Evolutionary conservation across 2,329 filamentous ascomycete species (phyloP).

Genomic region (Arachnomyces sp.): DNA sequence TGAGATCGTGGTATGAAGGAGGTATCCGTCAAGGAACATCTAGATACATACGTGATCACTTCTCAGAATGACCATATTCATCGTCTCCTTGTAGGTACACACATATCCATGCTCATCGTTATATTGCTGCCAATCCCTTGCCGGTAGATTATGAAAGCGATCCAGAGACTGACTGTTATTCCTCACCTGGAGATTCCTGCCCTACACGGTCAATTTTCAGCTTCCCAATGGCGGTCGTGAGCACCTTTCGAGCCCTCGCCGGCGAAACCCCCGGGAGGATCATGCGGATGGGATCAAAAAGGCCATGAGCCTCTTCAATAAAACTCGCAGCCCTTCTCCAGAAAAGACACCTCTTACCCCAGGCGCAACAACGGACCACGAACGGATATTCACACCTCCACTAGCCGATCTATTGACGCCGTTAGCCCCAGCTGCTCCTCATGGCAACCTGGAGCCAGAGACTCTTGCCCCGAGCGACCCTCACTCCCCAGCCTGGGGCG

Average conservation of each 20-base stretch:
- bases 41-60: background rate
- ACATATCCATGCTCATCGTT: slow-evolving; percentile 4
- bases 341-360: slow-evolving; percentile 24
- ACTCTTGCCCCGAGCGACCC: slow-evolving; percentile 63
- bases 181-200: slow-evolving; percentile 67
- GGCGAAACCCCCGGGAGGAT: slow-evolving; percentile 7
- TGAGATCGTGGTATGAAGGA: slow-evolving; percentile 6
- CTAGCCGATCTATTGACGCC: slow-evolving; percentile 19
- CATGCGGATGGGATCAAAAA: slow-evolving; percentile 14
- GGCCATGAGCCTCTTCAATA: slow-evolving; percentile 27
- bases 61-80: slow-evolving; percentile 49
- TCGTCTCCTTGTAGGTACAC: slow-evolving; percentile 50
- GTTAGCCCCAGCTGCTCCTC: slow-evolving; percentile 23
- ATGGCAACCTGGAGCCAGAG: slow-evolving; percentile 30
- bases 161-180: slow-evolving; percentile 24
- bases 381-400: slow-evolving; percentile 30
- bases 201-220: slow-evolving; percentile 84
- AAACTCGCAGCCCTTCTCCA: slow-evolving; percentile 10
- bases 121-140: slow-evolving; percentile 4
- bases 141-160: background rate
- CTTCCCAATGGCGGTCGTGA: slow-evolving; percentile 27
- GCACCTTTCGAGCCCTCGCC: slow-evolving; percentile 7
- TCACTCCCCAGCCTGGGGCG: slow-evolving; percentile 68
- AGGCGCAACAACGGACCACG: slow-evolving; percentile 34
- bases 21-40: too few relatives aligned